These are phyloP conservation scores for Atkinsonella texensis DNA, from an alignment of 2,329 filamentous ascomycete genomes.

Conservation along the genomic window DNA sequence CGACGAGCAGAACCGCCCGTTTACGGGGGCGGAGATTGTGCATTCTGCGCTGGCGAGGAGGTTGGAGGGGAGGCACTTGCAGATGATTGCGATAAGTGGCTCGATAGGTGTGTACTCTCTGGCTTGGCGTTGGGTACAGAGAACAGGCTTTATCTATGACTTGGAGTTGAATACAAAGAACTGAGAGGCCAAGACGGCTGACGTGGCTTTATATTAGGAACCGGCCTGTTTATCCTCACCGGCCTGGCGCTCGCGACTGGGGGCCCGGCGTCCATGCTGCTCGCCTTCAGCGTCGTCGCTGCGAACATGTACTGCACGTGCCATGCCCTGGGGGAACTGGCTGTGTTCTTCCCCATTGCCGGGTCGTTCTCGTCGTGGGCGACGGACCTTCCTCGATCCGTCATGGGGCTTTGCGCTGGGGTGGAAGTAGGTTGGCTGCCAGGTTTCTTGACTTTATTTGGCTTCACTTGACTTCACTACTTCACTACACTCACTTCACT, in stretches of 20 bases:
- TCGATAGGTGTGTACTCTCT: constrained; percentile 61
- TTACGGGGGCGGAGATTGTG: constrained; percentile 60
- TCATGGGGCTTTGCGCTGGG: constrained; percentile 94
- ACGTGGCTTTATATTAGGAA: constrained; percentile 43
- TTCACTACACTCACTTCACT: too few species aligned
- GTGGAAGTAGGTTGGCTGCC: constrained; percentile 63
- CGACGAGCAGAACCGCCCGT: constrained; percentile 42
- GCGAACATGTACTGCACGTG: constrained; percentile 85
- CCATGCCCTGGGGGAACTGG: constrained; percentile 83
- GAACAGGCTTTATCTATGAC: too few species aligned
- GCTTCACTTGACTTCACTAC: neutral
- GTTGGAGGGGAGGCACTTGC: constrained; percentile 73
- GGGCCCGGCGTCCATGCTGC: constrained; percentile 64
- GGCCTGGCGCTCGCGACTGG: constrained; percentile 57
- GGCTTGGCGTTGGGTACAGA: neutral
- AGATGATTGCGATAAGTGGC: constrained; percentile 96
- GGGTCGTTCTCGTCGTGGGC: constrained; percentile 90
- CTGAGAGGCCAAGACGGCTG: too few species aligned
- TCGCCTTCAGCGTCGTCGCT: constrained; percentile 67
- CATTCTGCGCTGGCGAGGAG: constrained; percentile 62
- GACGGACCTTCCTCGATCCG: constrained; percentile 78
- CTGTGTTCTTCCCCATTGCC: constrained; percentile 79
- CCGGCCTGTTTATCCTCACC: constrained; percentile 77
- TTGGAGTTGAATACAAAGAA: too few species aligned
- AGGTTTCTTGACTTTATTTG: neutral